phyloP scores from a whole-genome alignment of 2,329 filamentous ascomycete species.

The Phialophora expanda region DNA sequence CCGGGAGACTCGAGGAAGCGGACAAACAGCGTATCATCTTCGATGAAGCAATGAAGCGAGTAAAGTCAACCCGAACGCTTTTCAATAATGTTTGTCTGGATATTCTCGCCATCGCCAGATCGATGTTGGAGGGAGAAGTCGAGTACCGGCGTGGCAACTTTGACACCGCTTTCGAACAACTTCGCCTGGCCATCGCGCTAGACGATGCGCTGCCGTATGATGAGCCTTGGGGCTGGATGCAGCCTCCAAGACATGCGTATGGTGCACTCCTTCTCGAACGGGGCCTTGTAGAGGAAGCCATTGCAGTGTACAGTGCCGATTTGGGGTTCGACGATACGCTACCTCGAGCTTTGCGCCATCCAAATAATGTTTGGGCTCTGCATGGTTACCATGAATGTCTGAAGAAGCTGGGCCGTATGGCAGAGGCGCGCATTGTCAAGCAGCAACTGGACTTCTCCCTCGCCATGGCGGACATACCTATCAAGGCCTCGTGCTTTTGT shows the following conservation, averaged over 20 bases:
- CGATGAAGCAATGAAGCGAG: slow-evolving; percentile 54
- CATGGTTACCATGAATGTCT: slow-evolving; percentile 76
- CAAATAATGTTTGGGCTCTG: slow-evolving; percentile 75
- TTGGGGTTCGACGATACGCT: slow-evolving; percentile 65
- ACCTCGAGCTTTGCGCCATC: slow-evolving; percentile 69
- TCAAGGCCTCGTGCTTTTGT: slow-evolving; percentile 66
- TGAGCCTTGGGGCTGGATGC: slow-evolving; percentile 83
- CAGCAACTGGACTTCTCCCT: slow-evolving; percentile 59
- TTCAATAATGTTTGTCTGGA: slow-evolving; percentile 71
- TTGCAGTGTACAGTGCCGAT: slow-evolving; percentile 64
- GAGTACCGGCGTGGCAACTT: slow-evolving; percentile 69
- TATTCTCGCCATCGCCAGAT: slow-evolving; percentile 65
- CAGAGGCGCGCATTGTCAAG: slow-evolving; percentile 56
- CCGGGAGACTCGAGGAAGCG: slow-evolving; percentile 61
- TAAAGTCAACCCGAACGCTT: slow-evolving; percentile 66
- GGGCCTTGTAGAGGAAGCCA: slow-evolving; percentile 61
- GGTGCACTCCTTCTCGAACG: slow-evolving; percentile 73
- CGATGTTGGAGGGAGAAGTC: slow-evolving; percentile 75
- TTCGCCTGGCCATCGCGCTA: slow-evolving; percentile 62
- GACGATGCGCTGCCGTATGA: slow-evolving; percentile 71
- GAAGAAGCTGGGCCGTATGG: slow-evolving; percentile 56
- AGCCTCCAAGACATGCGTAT: slow-evolving; percentile 72
- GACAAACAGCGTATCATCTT: slow-evolving; percentile 60
- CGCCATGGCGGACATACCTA: slow-evolving; percentile 64
- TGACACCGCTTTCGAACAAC: slow-evolving; percentile 62